Percentiles rank a stretch among this genome's conserved stretches.
Conservation (phyloP, 768 basidiomycete species). For the Agaricus sinodeliciosus region DNA sequence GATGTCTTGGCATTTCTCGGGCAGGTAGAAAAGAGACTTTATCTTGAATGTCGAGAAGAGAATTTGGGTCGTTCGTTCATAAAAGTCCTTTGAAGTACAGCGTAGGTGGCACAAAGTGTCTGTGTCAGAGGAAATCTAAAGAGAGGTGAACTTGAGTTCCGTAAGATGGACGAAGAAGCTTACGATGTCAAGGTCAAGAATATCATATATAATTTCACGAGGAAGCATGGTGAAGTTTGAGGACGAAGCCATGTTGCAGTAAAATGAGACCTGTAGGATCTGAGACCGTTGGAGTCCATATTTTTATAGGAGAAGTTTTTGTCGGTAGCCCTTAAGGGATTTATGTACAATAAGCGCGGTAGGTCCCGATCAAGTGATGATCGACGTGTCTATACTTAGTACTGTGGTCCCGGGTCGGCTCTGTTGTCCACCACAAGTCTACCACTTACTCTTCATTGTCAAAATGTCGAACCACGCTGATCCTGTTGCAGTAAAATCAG, state of each 20-base stretch:
- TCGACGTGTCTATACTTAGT: too few species aligned
- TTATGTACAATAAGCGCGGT: too few species aligned
- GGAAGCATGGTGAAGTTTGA: too few species aligned
- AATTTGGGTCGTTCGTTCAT: not conserved
- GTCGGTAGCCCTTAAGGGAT: too few species aligned
- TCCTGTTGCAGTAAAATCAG: constrained; percentile 68
- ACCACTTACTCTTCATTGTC: not conserved
- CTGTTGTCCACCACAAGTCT: not conserved
- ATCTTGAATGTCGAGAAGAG: not conserved
- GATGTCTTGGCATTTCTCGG: not conserved
- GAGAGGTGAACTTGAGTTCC: not conserved
- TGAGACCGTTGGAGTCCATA: too few species aligned
- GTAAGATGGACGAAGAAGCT: too few species aligned
- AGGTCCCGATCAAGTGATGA: too few species aligned
- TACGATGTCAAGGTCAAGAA: too few species aligned
- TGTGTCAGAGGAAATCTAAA: not conserved
- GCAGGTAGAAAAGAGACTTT: not conserved
- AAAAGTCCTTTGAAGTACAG: not conserved
- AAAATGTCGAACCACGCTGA: constrained; percentile 29
- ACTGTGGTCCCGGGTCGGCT: not conserved
- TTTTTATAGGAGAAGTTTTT: too few species aligned
- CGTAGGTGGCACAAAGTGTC: not conserved
- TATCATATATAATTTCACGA: too few species aligned
- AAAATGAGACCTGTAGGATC: too few species aligned
- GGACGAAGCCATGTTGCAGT: too few species aligned